These are phyloP conservation scores for Pyrenochaeta sp. DNA, from an alignment of 2,329 filamentous ascomycete species.

Conservation along the genomic window DNA sequence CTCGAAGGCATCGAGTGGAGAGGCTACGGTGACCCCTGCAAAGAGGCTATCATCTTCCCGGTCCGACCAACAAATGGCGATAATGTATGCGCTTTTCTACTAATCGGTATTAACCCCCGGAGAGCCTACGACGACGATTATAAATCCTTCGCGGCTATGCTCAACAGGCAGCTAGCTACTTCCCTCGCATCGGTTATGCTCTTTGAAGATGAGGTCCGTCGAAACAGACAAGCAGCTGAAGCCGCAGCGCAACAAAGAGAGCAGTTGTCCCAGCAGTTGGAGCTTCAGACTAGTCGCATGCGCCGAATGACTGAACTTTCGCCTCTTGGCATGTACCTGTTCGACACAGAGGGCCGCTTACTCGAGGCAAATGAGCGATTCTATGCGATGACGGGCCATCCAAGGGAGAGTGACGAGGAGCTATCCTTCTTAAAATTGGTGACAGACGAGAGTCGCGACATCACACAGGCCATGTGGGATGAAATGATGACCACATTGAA, in stretches of 20 bases:
- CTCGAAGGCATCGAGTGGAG: slow-evolving; percentile 43
- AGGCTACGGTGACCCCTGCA: slow-evolving; percentile 44
- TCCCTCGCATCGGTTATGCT: slow-evolving; percentile 45
- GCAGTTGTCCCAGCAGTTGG: slow-evolving; percentile 36
- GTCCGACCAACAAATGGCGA: slow-evolving; percentile 41
- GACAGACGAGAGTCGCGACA: slow-evolving; percentile 42
- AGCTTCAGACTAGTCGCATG: slow-evolving; percentile 44
- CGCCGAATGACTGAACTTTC: slow-evolving; percentile 46
- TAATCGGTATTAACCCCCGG: slow-evolving; percentile 44
- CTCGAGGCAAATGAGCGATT: slow-evolving; percentile 57
- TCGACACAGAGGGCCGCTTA: slow-evolving; percentile 52
- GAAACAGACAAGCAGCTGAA: slow-evolving; percentile 36
- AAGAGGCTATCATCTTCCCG: slow-evolving; percentile 45
- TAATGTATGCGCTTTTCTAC: slow-evolving; percentile 42
- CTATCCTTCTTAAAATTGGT: slow-evolving; percentile 56
- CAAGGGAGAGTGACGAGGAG: slow-evolving; percentile 48
- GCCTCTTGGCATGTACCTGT: slow-evolving; percentile 44
- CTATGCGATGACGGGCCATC: slow-evolving; percentile 58
- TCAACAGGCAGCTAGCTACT: slow-evolving; percentile 45
- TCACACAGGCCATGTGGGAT: slow-evolving; percentile 52
- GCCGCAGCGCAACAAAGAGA: slow-evolving; percentile 39
- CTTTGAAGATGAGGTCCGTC: slow-evolving; percentile 44
- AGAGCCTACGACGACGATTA: slow-evolving; percentile 47
- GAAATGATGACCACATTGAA: slow-evolving; percentile 45
- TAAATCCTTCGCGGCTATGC: slow-evolving; percentile 37